These are phyloP conservation scores for Monosporozyma aerobia DNA, from an alignment of 805 yeast genomes.

Conservation along the genomic window DNA sequence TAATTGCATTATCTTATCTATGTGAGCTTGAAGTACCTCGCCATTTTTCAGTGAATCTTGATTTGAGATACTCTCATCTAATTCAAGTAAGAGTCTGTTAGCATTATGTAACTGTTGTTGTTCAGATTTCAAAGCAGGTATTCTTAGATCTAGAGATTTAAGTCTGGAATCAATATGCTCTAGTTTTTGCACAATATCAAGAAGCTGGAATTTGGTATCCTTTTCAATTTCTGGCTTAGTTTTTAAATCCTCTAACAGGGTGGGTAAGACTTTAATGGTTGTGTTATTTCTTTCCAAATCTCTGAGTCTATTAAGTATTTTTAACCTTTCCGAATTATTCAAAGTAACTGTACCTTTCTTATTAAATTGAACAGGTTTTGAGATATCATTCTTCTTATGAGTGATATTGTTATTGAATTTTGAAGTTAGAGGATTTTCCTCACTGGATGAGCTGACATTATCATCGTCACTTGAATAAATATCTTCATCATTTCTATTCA, in stretches of 20 bases:
- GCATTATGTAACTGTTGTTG: neutral
- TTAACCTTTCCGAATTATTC: neutral
- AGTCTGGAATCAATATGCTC: neutral
- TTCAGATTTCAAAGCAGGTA: neutral
- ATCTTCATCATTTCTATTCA: slow-evolving; percentile 1
- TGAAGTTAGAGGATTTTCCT: neutral
- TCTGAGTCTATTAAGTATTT: neutral
- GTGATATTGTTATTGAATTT: neutral
- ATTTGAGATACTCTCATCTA: neutral
- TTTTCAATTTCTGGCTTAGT: neutral
- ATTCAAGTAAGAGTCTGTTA: neutral
- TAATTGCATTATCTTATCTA: slow-evolving; percentile 10
- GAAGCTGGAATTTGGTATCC: neutral
- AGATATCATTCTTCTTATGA: neutral
- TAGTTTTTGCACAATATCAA: neutral
- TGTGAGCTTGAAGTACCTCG: neutral
- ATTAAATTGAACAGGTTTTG: neutral
- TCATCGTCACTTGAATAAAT: slow-evolving; percentile 13
- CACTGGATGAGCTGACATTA: neutral
- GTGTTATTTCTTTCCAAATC: neutral
- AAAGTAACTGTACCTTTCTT: neutral
- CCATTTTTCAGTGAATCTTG: neutral
- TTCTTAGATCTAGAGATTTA: neutral
- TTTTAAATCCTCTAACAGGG: neutral
- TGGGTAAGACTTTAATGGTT: neutral